Percentiles rank a stretch among this genome's conserved stretches.
These are phyloP conservation scores for Cryptosporidium ryanae DNA, from an alignment of 169 alveolate genomes.

Conservation along the genomic window DNA sequence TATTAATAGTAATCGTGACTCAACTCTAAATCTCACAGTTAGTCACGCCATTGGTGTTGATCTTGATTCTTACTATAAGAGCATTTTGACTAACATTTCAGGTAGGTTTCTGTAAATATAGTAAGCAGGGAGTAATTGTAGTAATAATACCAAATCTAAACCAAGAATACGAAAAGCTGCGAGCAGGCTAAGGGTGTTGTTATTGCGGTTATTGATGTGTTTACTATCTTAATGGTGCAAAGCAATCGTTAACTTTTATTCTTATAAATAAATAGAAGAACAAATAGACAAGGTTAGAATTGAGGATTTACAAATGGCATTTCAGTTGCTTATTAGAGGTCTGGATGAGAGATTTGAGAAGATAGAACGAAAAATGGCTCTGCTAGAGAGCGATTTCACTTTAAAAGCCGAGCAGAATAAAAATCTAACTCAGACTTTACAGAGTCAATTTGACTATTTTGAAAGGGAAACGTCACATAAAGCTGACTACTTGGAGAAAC, in stretches of 20 bases:
- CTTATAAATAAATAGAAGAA: conserved; percentile 2
- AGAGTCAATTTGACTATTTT: conserved; percentile 20
- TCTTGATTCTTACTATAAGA: not conserved
- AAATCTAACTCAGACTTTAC: not conserved
- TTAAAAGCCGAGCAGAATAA: not conserved
- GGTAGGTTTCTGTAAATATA: conserved; percentile 8
- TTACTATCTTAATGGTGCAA: not conserved
- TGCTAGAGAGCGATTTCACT: conserved; percentile 2
- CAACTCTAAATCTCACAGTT: too few species aligned
- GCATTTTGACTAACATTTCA: conserved; percentile 22
- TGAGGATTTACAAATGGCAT: conserved; percentile 53
- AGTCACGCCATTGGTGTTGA: too few species aligned
- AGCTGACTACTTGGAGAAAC: conserved; percentile 22
- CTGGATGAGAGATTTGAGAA: conserved; percentile 18
- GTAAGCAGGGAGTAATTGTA: not conserved
- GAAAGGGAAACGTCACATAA: conserved; percentile 25
- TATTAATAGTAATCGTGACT: too few species aligned
- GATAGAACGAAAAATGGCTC: not conserved
- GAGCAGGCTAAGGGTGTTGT: too few species aligned
- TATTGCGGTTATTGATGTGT: not conserved
- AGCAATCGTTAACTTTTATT: not conserved
- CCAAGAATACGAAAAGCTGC: not conserved
- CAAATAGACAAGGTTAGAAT: conserved; percentile 55
- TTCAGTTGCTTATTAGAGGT: conserved; percentile 22
- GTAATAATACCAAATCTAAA: not conserved